Evolutionary conservation across 352 stramenopile genomes (phyloP).

Genomic region (Phytophthora sansomeana): DNA sequence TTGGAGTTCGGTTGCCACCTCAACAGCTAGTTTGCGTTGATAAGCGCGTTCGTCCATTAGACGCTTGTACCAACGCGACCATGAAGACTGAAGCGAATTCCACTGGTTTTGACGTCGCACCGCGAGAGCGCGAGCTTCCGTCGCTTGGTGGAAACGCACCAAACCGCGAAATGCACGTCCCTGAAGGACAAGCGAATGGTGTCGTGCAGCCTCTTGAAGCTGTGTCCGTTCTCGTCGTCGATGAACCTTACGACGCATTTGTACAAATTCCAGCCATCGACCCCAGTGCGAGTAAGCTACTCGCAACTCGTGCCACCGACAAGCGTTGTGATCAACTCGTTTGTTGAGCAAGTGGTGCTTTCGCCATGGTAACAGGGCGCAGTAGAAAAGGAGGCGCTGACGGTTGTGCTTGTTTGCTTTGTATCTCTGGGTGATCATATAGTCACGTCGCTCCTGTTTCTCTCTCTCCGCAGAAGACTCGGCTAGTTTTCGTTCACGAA

Average conservation of each 20-base stretch:
- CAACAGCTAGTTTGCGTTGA: conserved; percentile 19
- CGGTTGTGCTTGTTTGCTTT: conserved; percentile 43
- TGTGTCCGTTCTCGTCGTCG: conserved; percentile 35
- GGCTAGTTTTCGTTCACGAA: conserved; percentile 50
- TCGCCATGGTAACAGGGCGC: conserved; percentile 55
- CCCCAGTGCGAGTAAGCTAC: conserved; percentile 50
- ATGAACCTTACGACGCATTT: conserved; percentile 20
- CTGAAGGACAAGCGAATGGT: conserved; percentile 30
- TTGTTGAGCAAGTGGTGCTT: conserved; percentile 35
- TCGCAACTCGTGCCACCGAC: conserved; percentile 55
- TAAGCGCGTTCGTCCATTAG: conserved; percentile 15
- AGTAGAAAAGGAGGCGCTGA: conserved; percentile 56
- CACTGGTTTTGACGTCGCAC: conserved; percentile 44
- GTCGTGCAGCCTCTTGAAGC: conserved; percentile 26
- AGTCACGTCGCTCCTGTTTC: conserved; percentile 44
- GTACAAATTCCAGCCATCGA: conserved; percentile 49
- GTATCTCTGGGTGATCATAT: conserved; percentile 36
- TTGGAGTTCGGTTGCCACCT: conserved; percentile 16
- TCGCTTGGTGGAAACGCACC: conserved; percentile 25
- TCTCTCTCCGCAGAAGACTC: conserved; percentile 38
- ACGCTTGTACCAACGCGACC: conserved; percentile 38
- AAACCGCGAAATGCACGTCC: conserved; percentile 25
- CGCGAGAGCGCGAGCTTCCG: conserved; percentile 26
- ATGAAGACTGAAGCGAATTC: conserved; percentile 39
- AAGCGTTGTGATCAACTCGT: conserved; percentile 44